phyloP scores from a whole-genome alignment of 2,329 filamentous ascomycete genomes.

The Herpotrichia juniperi region DNA sequence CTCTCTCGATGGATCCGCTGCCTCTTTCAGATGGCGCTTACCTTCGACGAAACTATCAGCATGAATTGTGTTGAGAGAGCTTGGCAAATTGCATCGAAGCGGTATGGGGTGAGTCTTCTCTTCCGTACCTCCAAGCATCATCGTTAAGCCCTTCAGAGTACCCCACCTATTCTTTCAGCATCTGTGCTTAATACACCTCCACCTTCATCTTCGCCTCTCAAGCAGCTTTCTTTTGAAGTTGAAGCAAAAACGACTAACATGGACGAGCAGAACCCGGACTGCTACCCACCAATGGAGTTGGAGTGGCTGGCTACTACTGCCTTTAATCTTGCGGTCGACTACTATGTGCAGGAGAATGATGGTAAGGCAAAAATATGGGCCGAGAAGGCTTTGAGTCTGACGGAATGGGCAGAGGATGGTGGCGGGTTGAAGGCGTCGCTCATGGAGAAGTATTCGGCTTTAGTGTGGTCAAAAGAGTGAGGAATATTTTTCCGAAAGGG shows the following conservation, averaged over 20 bases:
- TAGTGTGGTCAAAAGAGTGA: constrained; percentile 46
- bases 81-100: constrained; percentile 40
- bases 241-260: constrained; percentile 24
- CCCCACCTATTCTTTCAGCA: neutral
- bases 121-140: neutral
- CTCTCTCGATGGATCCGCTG: constrained; percentile 80
- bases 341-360: constrained; percentile 63
- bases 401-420: constrained; percentile 63
- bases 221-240: neutral
- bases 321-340: constrained; percentile 71
- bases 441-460: constrained; percentile 57
- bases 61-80: constrained; percentile 70
- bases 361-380: constrained; percentile 66
- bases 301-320: constrained; percentile 74
- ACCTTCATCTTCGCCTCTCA: constrained; percentile 19
- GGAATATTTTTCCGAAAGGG: no score
- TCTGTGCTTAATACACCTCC: constrained; percentile 18
- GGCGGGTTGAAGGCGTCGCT: constrained; percentile 32
- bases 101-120: constrained; percentile 32
- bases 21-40: constrained; percentile 71
- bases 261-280: constrained; percentile 43
- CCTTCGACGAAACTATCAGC: constrained; percentile 61
- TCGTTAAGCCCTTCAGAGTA: constrained; percentile 12
- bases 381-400: constrained; percentile 66
- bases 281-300: constrained; percentile 70